Evolutionary conservation across 371 early-diverging fungal genomes (phyloP), one percentile per base, ranked within the genome.

Genomic region (Mortierella sp.): DNA sequence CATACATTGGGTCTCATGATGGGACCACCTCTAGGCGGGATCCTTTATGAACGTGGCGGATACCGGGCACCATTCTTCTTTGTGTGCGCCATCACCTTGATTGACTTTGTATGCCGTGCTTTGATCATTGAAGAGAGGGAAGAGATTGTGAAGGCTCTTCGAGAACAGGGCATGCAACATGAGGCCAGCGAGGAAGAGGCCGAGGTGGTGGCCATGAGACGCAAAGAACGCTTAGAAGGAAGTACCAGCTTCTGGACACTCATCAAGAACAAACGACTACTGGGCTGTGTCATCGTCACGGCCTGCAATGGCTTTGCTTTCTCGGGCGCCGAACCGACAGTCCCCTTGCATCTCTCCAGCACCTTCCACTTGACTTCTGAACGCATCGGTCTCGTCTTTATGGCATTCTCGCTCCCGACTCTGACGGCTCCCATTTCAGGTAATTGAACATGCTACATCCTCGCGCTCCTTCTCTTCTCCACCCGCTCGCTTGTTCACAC

Each of bases 21-120:
- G 39, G 86, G 88, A 1, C 83, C 90, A 25, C 86, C 89, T 8
- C 76, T 87, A 27, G 91, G 91, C 53, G 86, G 79, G 0, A 21
- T 64, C 17, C 68, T 86, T 1, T 85, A 92, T 39, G 89, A 86
- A 60, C 72, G 83, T 3, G 71, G 88, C 13, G 91, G 92, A 7
- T 80, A 84, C 39, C 82, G 81, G 44, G 89, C 90, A 0, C 92
- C 94, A 1, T 92, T 92, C 59, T 81, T 88, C 24, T 90, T 95
- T 46, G 88, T 88, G 39, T 83, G 83, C 46, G 79, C 80, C 2
- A 79, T 95, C 25, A 83, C 90, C 2, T 77, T 80, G 2, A 64
- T 93, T 13, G 92, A 86, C 58, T 79, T 88, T 56, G 55, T 71
- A 0, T 83, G 85, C 80, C 80, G 86, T 0, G 62, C 84, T 1